Conservation (phyloP, 371 early-diverging fungal genomes). For the Cokeromyces recurvatus region DNA sequence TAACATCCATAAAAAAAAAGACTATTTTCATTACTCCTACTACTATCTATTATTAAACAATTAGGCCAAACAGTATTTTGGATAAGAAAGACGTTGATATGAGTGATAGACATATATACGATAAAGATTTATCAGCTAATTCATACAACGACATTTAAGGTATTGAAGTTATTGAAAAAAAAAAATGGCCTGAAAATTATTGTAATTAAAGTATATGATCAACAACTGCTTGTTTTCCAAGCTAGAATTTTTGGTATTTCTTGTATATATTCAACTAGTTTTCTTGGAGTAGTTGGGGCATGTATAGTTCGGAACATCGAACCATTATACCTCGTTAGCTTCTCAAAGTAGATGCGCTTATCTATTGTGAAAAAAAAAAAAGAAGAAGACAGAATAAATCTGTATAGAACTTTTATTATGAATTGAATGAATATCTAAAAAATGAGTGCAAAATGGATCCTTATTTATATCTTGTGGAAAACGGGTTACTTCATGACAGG, state of each 20-base stretch:
- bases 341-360: slow-evolving; percentile 3
- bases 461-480: too few relatives aligned
- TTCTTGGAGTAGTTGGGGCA: slow-evolving; percentile 3
- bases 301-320: slow-evolving; percentile 1
- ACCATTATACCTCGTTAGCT: slow-evolving; percentile 1
- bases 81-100: too few relatives aligned
- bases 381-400: too few relatives aligned
- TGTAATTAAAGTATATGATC: not conserved
- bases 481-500: too few relatives aligned
- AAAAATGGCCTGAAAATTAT: not conserved
- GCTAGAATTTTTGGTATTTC: slow-evolving; percentile 6
- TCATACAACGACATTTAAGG: too few relatives aligned
- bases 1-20: too few relatives aligned
- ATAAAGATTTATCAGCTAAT: not conserved
- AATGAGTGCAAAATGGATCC: too few relatives aligned
- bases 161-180: not conserved
- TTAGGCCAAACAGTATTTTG: too few relatives aligned
- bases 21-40: too few relatives aligned
- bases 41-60: too few relatives aligned
- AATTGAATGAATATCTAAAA: too few relatives aligned
- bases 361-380: not conserved
- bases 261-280: slow-evolving; percentile 2
- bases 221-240: slow-evolving; percentile 8
- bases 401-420: too few relatives aligned
- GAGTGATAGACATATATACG: slow-evolving; percentile 2